Conservation (phyloP, 2,329 filamentous ascomycete species). For the Metarhizium rileyi region DNA sequence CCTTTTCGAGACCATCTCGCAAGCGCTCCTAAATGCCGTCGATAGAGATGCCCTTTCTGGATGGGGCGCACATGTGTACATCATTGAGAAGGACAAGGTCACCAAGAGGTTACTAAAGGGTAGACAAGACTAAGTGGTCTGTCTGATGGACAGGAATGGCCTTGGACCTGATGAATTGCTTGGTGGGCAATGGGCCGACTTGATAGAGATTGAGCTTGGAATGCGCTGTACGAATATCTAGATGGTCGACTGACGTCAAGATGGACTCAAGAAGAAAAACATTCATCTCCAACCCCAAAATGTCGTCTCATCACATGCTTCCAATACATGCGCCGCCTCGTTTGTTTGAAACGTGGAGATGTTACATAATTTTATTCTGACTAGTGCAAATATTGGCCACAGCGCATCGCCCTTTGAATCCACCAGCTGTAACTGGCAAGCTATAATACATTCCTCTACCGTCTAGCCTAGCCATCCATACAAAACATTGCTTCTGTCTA, state of each 20-base stretch:
- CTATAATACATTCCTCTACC: slow-evolving; percentile 22
- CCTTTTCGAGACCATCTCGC: slow-evolving; percentile 96
- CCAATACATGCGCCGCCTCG: background rate
- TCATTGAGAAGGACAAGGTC: slow-evolving; percentile 99
- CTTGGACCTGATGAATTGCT: slow-evolving; percentile 9
- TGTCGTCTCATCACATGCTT: background rate
- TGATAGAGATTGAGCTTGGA: background rate
- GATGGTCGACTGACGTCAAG: slow-evolving; percentile 8
- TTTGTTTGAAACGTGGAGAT: background rate
- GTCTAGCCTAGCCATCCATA: slow-evolving; percentile 14
- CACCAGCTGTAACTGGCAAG: slow-evolving; percentile 3
- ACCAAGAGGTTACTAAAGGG: slow-evolving; percentile 98
- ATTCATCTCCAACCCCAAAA: background rate
- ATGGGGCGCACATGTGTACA: slow-evolving; percentile 98
- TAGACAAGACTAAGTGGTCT: slow-evolving; percentile 65
- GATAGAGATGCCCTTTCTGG: slow-evolving; percentile 94
- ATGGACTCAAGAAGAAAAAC: slow-evolving; percentile 1
- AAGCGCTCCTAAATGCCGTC: slow-evolving; percentile 88
- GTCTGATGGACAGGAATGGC: slow-evolving; percentile 3
- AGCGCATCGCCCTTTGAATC: background rate
- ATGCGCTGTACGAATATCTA: slow-evolving; percentile 11
- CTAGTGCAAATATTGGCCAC: slow-evolving; percentile 1
- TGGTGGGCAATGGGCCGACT: slow-evolving; percentile 4
- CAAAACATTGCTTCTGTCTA: background rate
- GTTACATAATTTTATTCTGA: background rate